phyloP scores from a whole-genome alignment of 2,329 filamentous ascomycete species.

The Emericellopsis atlantica region DNA sequence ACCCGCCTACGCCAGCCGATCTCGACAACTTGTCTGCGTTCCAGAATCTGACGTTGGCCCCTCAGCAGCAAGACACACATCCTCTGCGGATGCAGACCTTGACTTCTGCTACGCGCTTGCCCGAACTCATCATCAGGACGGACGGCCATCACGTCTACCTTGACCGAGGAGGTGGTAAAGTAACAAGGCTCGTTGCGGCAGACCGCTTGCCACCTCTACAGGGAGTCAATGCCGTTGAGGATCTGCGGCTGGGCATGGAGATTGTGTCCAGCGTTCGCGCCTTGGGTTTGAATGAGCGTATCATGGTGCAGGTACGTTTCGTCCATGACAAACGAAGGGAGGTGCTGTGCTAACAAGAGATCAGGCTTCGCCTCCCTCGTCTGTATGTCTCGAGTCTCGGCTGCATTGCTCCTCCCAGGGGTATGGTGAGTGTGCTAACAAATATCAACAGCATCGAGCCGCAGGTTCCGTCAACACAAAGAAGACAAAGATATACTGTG shows the following conservation, averaged over 20 bases:
- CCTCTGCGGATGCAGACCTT: neutral
- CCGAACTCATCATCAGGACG: neutral
- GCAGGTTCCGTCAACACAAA: conserved; percentile 17
- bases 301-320: conserved; percentile 25
- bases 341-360: too few species aligned
- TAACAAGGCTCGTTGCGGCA: conserved; percentile 41
- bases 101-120: too few species aligned
- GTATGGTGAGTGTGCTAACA: too few species aligned
- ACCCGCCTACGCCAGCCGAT: too few species aligned
- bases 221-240: conserved; percentile 29
- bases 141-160: conserved; percentile 35
- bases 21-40: too few species aligned
- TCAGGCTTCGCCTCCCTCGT: too few species aligned
- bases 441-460: too few species aligned
- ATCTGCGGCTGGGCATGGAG: conserved; percentile 27
- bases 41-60: neutral
- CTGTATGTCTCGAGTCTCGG: too few species aligned
- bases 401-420: too few species aligned
- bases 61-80: neutral
- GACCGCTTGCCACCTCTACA: conserved; percentile 34
- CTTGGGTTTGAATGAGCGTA: conserved; percentile 20
- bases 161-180: conserved; percentile 37
- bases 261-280: conserved; percentile 29
- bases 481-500: conserved; percentile 62
- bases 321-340: neutral